Percentiles rank a stretch among this genome's conserved stretches.
Evolutionary conservation across 352 stramenopile species (phyloP).

Genomic region (Phytopythium mirpurense): DNA sequence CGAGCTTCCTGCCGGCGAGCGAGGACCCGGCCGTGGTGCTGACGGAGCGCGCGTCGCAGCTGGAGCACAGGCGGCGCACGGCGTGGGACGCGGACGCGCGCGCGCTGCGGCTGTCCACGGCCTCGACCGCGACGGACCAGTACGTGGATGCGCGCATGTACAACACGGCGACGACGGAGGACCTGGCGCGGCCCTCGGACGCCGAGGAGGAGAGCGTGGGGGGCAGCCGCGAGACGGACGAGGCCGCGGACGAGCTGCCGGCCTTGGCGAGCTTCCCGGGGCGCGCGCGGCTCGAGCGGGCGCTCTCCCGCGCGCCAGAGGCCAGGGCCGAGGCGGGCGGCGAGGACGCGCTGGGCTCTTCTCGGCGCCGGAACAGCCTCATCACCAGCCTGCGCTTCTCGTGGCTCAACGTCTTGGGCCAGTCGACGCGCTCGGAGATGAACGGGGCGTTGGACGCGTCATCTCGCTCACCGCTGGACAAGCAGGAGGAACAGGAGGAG

Average conservation of each 20-base stretch:
- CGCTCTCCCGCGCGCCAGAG: not conserved
- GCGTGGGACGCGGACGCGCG: not conserved
- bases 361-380: slow-evolving; percentile 27
- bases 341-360: slow-evolving; percentile 1
- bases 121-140: slow-evolving; percentile 11
- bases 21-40: slow-evolving; percentile 4
- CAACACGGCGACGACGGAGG: slow-evolving; percentile 18
- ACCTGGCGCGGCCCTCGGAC: slow-evolving; percentile 12
- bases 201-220: not conserved
- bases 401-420: slow-evolving; percentile 54
- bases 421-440: slow-evolving; percentile 39
- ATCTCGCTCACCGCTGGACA: slow-evolving; percentile 17
- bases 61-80: slow-evolving; percentile 7
- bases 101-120: slow-evolving; percentile 14
- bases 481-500: slow-evolving; percentile 15
- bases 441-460: slow-evolving; percentile 2
- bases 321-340: not conserved
- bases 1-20: slow-evolving; percentile 6
- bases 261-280: slow-evolving; percentile 2
- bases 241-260: slow-evolving; percentile 17
- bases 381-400: slow-evolving; percentile 49
- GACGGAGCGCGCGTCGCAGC: slow-evolving; percentile 1
- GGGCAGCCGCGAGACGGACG: slow-evolving; percentile 22
- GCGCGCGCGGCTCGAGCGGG: not conserved
- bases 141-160: slow-evolving; percentile 21